Base-by-base conservation (phyloP, 2,329 filamentous ascomycete genomes). In the Epichloe sibirici region DNA sequence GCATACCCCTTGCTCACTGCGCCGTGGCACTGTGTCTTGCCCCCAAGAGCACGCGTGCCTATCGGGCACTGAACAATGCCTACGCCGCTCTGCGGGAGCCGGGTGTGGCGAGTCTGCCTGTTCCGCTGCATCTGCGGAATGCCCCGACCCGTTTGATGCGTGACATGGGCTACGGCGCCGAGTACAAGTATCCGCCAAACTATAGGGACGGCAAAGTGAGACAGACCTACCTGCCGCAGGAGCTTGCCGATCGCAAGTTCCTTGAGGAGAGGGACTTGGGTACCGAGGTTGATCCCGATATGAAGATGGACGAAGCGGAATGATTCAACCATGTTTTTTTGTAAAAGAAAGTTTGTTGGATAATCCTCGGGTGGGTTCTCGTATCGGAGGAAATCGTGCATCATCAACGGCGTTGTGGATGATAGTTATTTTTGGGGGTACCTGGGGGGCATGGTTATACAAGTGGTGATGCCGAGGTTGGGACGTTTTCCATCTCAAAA, bases 101-200 rank as follows among this genome's bases (percentile, higher is more conserved):
- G 0, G 91, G 90, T 0, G 75, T 94, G 2, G 90, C 90, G 0
- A 80, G 79, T 1, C 65, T 96, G 49, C 87, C 90, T 0, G 83
- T 98, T 23, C 93, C 93, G 2, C 69, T 93, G 40, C 93, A 97
- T 66, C 69, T 98, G 54, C 75, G 93, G 54, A 97, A 97, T 67
- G 93, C 93, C 8, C 91, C 93, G 0, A 97, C 93, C 1, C 79
- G 84, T 58, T 66, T 97, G 58, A 95, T 98, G 91, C 87, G 90
- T 61, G 91, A 96, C 59, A 71, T 97, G 58, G 91, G 89, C 0
- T 95, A 90, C 63, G 90, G 90, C 0, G 84, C 82, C 48, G 87
- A 90, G 65, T 98, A 98, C 69, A 97, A 97, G 68, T 97, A 98
- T 64, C 95, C 95, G 59, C 93, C 93, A 0, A 88, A 95, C 59